These are phyloP conservation scores for Arthroderma sp. DNA, from an alignment of 2,329 filamentous ascomycete genomes.

Conservation along the genomic window DNA sequence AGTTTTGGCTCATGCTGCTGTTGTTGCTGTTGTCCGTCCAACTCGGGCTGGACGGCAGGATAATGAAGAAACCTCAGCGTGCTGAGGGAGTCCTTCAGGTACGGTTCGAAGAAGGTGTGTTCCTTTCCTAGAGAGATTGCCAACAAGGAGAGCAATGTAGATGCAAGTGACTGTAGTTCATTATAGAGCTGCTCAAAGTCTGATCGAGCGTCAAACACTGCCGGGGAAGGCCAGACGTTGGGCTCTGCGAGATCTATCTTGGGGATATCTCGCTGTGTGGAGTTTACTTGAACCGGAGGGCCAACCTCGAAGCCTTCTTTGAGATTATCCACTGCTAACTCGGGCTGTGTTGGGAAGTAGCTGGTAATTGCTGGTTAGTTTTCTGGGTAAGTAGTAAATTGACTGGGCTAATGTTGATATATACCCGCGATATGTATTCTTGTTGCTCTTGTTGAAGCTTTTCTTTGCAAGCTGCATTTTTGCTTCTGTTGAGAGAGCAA, in stretches of 20 bases:
- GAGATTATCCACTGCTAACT: constrained; percentile 27
- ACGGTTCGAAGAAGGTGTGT: constrained; percentile 27
- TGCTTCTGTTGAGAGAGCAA: constrained; percentile 21
- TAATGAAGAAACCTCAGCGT: constrained; percentile 35
- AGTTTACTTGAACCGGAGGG: constrained; percentile 11
- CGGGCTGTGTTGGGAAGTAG: constrained; percentile 33
- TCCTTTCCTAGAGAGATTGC: constrained; percentile 28
- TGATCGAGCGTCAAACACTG: constrained; percentile 13
- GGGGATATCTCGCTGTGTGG: constrained; percentile 4
- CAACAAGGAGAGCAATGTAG: constrained; percentile 27
- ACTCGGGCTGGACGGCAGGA: constrained; percentile 15
- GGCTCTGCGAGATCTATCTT: constrained; percentile 28
- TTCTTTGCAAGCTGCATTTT: constrained; percentile 32
- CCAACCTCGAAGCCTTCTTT: constrained; percentile 38
- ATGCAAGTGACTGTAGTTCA: constrained; percentile 28
- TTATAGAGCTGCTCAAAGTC: constrained; percentile 25
- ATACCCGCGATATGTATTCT: constrained; percentile 34
- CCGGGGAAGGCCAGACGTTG: constrained; percentile 27
- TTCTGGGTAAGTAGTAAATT: background rate
- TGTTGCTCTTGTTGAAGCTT: constrained; percentile 27
- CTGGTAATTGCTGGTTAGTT: constrained; percentile 13
- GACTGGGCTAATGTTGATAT: background rate
- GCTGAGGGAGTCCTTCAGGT: constrained; percentile 29
- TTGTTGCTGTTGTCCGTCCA: background rate
- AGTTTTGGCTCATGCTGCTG: constrained; percentile 9